A percentile compares a stretch with the other conserved stretches of the same genome.
Conservation (phyloP, 2,329 filamentous ascomycete genomes). For the Alternaria longipes region DNA sequence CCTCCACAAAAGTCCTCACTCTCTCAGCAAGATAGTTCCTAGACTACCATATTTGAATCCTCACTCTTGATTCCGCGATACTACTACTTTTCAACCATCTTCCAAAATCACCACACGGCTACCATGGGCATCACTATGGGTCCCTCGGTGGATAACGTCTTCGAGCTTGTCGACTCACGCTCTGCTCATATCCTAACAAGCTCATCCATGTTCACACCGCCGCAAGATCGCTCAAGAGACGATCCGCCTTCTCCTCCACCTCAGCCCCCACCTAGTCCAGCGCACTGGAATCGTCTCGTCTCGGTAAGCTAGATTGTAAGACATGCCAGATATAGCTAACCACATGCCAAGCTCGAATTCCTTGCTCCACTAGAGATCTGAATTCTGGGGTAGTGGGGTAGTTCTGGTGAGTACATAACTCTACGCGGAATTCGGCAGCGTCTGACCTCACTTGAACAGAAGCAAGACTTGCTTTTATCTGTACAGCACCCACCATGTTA, state of each 20-base stretch:
- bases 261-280: conserved; percentile 52
- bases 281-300: conserved; percentile 37
- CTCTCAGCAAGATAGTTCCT: background rate
- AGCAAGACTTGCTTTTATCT: conserved; percentile 1
- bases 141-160: background rate
- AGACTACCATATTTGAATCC: background rate
- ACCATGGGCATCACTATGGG: conserved; percentile 11
- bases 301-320: conserved; percentile 23
- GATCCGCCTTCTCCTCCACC: conserved; percentile 53
- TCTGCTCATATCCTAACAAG: background rate
- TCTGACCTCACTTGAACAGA: conserved; percentile 14
- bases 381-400: conserved; percentile 13
- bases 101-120: background rate
- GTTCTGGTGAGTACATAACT: conserved; percentile 4
- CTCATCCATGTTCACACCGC: conserved; percentile 11
- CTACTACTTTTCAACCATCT: background rate
- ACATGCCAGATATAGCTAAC: conserved; percentile 22
- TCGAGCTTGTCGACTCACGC: background rate
- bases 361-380: conserved; percentile 30
- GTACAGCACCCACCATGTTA: conserved; percentile 2
- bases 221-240: conserved; percentile 42
- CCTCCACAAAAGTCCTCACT: conserved; percentile 4
- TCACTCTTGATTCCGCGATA: background rate
- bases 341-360: conserved; percentile 29
- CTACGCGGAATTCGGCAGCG: background rate